Conservation (phyloP, 495 filamentous ascomycete genomes). For the Cudoniella acicularis region DNA sequence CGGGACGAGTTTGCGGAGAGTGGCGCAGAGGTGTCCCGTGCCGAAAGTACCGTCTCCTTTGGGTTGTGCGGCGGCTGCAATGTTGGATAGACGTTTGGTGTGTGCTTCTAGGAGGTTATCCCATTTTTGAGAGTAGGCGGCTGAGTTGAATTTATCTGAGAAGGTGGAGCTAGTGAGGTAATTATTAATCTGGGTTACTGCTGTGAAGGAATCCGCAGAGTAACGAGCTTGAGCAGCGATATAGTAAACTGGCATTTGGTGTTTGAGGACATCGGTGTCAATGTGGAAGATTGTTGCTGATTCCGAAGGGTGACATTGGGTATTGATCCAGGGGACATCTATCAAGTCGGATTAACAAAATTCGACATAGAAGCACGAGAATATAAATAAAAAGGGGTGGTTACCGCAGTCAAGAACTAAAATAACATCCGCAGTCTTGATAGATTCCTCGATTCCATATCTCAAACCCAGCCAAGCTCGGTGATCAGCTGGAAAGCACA, state of each 20-base stretch:
- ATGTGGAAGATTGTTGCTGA: conserved; percentile 73
- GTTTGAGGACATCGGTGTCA: conserved; percentile 83
- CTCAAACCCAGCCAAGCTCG: conserved; percentile 65
- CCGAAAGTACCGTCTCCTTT: conserved; percentile 64
- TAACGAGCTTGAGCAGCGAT: conserved; percentile 70
- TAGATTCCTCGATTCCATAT: conserved; percentile 71
- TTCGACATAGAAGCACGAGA: background rate
- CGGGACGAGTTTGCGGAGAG: conserved; percentile 63
- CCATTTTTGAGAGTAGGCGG: conserved; percentile 47
- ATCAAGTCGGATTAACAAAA: background rate
- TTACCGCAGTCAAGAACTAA: conserved; percentile 74
- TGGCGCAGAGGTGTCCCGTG: conserved; percentile 62
- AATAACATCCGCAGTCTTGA: conserved; percentile 78
- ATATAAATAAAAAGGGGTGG: conserved; percentile 17
- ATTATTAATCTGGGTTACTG: conserved; percentile 64
- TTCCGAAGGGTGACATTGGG: conserved; percentile 54
- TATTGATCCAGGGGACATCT: conserved; percentile 63
- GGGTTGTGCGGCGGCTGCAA: conserved; percentile 52
- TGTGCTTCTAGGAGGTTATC: conserved; percentile 56
- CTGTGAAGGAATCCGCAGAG: conserved; percentile 67
- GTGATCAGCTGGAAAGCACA: conserved; percentile 91
- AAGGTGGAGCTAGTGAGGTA: conserved; percentile 46
- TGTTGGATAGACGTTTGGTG: conserved; percentile 52
- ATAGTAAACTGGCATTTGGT: conserved; percentile 83
- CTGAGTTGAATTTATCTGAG: conserved; percentile 41